A percentile compares a stretch with the other conserved stretches of the same genome.
Conservation (phyloP, 2,329 filamentous ascomycete genomes). For the Fusarium scirpi region DNA sequence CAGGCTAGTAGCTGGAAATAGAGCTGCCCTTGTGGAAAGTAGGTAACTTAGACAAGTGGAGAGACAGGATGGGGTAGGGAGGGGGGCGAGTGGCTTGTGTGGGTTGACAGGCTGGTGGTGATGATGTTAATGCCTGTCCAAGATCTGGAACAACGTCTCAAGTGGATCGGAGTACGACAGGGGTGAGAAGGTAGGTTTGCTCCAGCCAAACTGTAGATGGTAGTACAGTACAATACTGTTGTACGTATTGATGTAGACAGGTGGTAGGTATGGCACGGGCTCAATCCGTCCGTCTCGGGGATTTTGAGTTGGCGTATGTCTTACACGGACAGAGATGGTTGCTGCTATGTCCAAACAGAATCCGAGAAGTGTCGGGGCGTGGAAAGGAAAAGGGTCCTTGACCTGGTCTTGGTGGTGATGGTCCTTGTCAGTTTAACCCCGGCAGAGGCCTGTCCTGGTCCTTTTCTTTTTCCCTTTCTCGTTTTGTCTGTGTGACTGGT, state of each 20-base stretch:
- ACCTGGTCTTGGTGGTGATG: conserved; percentile 19
- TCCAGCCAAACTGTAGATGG: conserved; percentile 22
- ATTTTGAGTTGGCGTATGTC: conserved; percentile 46
- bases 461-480: conserved; percentile 36
- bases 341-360: conserved; percentile 21
- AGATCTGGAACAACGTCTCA: conserved; percentile 46
- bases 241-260: not conserved
- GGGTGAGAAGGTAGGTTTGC: conserved; percentile 24
- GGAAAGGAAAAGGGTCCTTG: conserved; percentile 17
- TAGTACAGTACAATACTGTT: not conserved
- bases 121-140: conserved; percentile 42
- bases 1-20: conserved; percentile 47
- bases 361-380: conserved; percentile 28
- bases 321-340: conserved; percentile 37
- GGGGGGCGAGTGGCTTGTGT: conserved; percentile 36
- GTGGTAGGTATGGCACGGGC: conserved; percentile 22
- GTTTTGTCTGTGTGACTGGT: conserved; percentile 37
- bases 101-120: conserved; percentile 35
- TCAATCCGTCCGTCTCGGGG: conserved; percentile 36
- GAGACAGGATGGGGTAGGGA: conserved; percentile 38
- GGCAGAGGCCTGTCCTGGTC: conserved; percentile 22
- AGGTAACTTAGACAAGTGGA: conserved; percentile 42
- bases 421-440: conserved; percentile 25
- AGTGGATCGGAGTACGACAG: conserved; percentile 43
- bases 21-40: conserved; percentile 41